Evolutionary conservation across 78 protist genomes (phyloP).

Genomic region (Dictyostelium intermedium): DNA sequence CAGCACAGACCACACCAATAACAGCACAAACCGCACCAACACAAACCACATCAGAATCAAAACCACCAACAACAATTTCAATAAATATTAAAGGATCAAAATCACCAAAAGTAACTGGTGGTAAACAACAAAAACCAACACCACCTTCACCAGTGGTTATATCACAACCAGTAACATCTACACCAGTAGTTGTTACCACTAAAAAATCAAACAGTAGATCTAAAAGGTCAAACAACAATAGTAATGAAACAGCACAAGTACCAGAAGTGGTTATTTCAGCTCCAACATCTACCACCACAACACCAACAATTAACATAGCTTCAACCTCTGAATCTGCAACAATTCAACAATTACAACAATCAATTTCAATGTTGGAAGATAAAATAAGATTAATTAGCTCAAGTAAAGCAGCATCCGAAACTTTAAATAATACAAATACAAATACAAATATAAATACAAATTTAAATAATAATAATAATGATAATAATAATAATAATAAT

Average conservation of each 20-base stretch:
- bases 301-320: neutral
- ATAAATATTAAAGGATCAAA: neutral
- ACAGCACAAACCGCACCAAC: neutral
- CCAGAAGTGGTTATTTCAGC: neutral
- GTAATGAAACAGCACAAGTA: neutral
- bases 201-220: constrained; percentile 4
- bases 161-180: neutral
- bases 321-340: neutral
- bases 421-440: neutral
- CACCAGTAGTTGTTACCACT: neutral
- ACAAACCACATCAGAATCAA: neutral
- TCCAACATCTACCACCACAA: neutral
- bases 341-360: constrained; percentile 16
- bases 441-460: neutral
- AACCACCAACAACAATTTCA: constrained; percentile 7
- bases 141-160: constrained; percentile 35
- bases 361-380: constrained; percentile 22
- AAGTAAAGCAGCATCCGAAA: neutral
- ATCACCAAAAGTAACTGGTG: neutral
- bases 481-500: neutral
- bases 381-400: constrained; percentile 17
- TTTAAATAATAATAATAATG: neutral
- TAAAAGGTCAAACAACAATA: neutral
- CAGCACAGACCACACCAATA: neutral
- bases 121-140: neutral